phyloP scores from a whole-genome alignment of 345 rosid genomes.

The Crucihimalaya himalaica region DNA sequence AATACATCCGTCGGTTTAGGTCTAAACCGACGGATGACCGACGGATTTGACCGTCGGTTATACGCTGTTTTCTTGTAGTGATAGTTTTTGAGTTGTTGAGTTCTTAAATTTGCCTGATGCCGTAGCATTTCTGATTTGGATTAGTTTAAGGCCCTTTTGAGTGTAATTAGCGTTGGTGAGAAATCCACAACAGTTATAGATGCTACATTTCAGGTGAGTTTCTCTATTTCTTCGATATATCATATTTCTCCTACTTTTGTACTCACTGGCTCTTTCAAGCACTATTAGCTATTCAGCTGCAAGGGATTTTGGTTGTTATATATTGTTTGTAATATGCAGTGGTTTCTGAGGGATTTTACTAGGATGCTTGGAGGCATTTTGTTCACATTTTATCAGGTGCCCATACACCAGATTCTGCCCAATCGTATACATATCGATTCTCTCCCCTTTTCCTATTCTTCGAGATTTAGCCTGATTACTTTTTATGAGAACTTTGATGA shows the following conservation, averaged over 20 bases:
- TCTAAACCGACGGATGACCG: too few species aligned
- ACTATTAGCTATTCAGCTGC: too few species aligned
- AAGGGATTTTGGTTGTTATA: neutral
- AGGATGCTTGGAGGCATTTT: conserved; percentile 96
- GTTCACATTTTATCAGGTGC: conserved; percentile 92
- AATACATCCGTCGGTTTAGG: too few species aligned
- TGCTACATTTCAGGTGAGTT: conserved; percentile 87
- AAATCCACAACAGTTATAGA: conserved; percentile 92
- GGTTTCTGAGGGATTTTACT: conserved; percentile 96
- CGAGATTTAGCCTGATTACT: neutral
- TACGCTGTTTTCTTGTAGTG: too few species aligned
- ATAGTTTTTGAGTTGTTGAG: conserved; percentile 13
- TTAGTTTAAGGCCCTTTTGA: conserved; percentile 70
- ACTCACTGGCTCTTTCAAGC: conserved; percentile 4
- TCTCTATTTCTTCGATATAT: neutral
- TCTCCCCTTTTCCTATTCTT: conserved; percentile 1
- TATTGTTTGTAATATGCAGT: conserved; percentile 48
- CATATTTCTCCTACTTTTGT: neutral
- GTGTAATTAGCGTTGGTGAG: conserved; percentile 97
- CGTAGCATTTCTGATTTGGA: neutral
- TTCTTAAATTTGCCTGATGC: neutral
- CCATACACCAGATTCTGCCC: conserved; percentile 19
- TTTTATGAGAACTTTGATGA: conserved; percentile 1
- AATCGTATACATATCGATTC: neutral
- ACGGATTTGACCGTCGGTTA: too few species aligned